Base-by-base conservation (phyloP, 768 basidiomycete species). In the Lactarius hengduanensis region DNA sequence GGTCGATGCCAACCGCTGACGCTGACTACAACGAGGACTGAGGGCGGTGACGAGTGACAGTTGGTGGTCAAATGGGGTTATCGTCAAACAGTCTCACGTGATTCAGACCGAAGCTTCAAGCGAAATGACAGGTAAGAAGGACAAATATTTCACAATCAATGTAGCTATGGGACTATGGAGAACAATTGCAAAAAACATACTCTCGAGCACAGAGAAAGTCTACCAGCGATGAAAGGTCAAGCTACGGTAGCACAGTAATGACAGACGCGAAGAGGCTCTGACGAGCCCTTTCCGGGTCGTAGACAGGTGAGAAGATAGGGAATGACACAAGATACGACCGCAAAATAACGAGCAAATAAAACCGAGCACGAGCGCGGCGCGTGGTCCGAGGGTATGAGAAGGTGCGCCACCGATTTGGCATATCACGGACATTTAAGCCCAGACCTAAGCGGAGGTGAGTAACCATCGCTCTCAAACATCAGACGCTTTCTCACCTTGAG, bases 401-500 rank as follows among this genome's bases (percentile, higher is more conserved):
- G 60, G 47, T 47, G 5, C 56, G 36, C 68, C 55, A 40, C 57
- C 50, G 53, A 67, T 62, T 63, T 59, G 41, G 53, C 66, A 30
- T 62, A 38, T 59, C 41, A 53, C 43, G 20, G 54, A 56, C 57
- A 53, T 47, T 85, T 82, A 94, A 80, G 92, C 92, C 92, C 92
- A 94, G 64, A 94, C 91, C 92, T 94, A 69, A 26, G 68, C 45
- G 56, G 36, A 13, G 41, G 57, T 64, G 28, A 64, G 34, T 40
- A 53, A 53, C 60, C 64, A 63, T 22, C 54, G 54, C 70, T 40
- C n/a, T 34, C 62, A 43, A 16, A 45, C 57, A 55, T 41, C 41
- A 28, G 22, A 56, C 16, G 6, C 16, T 40, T 57, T 45, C 38
- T 81, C 88, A 95, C 95, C 85, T 94, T 89, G 73, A 98, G 87